These are phyloP conservation scores for Marchantia polymorpha DNA, from an alignment of 225 moss, liverwort and hornwort genomes.

Conservation along the genomic window DNA sequence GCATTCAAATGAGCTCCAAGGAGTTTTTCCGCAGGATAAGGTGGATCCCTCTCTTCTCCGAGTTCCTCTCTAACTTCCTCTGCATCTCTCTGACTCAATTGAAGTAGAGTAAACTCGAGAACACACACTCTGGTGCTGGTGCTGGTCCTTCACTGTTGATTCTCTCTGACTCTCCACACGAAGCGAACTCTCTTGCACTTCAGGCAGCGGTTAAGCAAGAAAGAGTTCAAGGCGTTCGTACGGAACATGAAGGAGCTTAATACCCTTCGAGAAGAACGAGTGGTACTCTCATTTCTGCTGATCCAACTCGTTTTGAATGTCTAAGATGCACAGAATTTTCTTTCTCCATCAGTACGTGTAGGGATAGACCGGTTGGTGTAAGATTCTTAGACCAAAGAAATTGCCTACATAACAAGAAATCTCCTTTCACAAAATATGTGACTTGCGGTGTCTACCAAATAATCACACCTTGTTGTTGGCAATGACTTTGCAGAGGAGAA, in stretches of 20 bases:
- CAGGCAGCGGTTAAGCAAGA: constrained; percentile 15
- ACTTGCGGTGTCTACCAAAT: neutral
- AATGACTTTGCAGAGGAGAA: constrained; percentile 1
- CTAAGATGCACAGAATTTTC: neutral
- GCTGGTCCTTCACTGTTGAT: neutral
- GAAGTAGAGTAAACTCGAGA: neutral
- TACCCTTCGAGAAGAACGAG: constrained; percentile 20
- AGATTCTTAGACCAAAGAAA: neutral
- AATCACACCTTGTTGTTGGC: neutral
- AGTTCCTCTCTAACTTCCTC: neutral
- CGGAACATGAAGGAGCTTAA: constrained; percentile 13
- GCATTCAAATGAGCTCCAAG: neutral
- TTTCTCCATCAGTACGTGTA: neutral
- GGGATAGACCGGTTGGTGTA: neutral
- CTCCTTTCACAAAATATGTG: neutral
- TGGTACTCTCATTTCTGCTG: neutral
- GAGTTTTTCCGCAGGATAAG: constrained; percentile 15
- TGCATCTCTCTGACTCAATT: neutral
- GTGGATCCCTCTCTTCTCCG: neutral
- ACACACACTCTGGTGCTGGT: neutral
- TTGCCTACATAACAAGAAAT: neutral
- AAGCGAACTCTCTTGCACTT: neutral
- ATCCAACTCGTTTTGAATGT: neutral
- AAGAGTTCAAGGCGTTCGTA: constrained; percentile 3
- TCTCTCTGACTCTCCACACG: neutral